Evolutionary conservation across 768 basidiomycete species (phyloP), one percentile per base, ranked within the genome.

Genomic region (Neoboletus magnificus): DNA sequence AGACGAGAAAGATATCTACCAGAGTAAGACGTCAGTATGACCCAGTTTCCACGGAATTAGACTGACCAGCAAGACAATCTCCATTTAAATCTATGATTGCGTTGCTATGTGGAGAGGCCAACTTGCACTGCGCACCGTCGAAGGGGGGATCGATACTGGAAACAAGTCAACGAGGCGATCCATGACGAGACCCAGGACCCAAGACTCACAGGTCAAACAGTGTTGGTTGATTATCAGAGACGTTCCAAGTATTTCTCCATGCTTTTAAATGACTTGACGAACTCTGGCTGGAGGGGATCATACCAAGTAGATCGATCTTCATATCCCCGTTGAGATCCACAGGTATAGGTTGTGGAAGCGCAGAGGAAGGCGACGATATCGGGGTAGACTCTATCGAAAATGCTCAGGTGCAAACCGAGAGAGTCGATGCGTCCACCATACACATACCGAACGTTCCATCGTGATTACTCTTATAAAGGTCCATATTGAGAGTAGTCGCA

Each of bases 1-100:
- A 98, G 12, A 91, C 83, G 8, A 99, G 77, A 69, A 99, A 96
- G 4, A 98, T 73, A 62, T 99, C 96, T 89, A 57, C 56, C 55
- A 30, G 47, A 25, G 29, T 13, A 54, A 45, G 36, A 30, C 62
- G 35, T 55, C 22, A 57, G 48, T 10, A 30, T 2, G 35, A 3
- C 22, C 20, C 45, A 18, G 10, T 13, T 8, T 2, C 6, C 5
- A 20, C 1, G 1, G 16, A 20, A 22, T 35, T 9, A 33, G 9
- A 55, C 57, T 27, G 57, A 89, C 93, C 93, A 59, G 95, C 93
- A 4, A 97, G 78, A 70, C 97, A 98, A 70, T 99, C 97, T 13
- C 97, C 97, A 58, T 98, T 84, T 37, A 99, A 74, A 65, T 99
- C 97, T 5, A 98, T 82, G 18, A 94, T 88, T 0, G 94, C 95